Conservation (phyloP, 1,284 basidiomycete genomes). For the Trichosporon sp. region DNA sequence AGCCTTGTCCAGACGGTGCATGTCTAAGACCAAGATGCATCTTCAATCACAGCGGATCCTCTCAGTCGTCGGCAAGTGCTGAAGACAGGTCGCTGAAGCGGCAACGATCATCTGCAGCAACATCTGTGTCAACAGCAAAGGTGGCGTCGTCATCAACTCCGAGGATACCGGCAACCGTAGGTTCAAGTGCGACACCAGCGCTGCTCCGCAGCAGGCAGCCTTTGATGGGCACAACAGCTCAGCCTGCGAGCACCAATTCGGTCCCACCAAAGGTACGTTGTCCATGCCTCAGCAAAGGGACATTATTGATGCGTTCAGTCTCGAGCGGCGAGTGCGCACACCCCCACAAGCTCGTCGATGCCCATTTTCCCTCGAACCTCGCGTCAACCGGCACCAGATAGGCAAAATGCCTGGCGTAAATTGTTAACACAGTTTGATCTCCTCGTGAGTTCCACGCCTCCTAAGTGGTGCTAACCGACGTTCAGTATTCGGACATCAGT, state of each 20-base stretch:
- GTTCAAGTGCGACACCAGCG: conserved; percentile 4
- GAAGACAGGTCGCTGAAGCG: not conserved
- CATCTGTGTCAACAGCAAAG: not conserved
- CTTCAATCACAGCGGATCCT: conserved; percentile 23
- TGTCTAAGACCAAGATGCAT: conserved; percentile 32
- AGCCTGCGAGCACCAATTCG: not conserved
- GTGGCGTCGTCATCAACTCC: too few species aligned
- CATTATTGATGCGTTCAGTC: too few species aligned
- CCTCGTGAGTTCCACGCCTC: conserved; percentile 32
- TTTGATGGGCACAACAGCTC: not conserved
- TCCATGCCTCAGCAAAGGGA: not conserved
- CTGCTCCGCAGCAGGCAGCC: not conserved
- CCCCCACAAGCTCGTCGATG: not conserved
- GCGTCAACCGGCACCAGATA: conserved; percentile 34
- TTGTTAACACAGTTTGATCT: conserved; percentile 38
- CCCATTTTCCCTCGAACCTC: conserved; percentile 13
- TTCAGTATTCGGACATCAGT: conserved; percentile 32
- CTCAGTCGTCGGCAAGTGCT: too few species aligned
- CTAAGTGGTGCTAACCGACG: not conserved
- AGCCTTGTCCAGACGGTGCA: conserved; percentile 27
- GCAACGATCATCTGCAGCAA: not conserved
- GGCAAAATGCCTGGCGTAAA: conserved; percentile 37
- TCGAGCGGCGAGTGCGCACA: not conserved
- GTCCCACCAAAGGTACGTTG: not conserved
- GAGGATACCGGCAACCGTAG: conserved; percentile 3